Conservation (phyloP, 106 monocot species). For the Dendrobium nobile region DNA sequence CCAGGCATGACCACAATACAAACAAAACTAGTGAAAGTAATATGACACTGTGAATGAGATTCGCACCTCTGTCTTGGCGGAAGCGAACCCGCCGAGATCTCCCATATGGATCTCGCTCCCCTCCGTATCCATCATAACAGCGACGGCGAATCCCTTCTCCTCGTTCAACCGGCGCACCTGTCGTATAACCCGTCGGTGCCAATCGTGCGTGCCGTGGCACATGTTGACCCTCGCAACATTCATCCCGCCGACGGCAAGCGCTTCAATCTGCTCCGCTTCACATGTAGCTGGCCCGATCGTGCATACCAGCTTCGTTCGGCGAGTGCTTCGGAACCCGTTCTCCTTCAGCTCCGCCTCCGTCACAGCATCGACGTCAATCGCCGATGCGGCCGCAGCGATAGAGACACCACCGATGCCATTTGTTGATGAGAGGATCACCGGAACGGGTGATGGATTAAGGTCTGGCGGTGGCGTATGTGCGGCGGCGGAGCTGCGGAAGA, state of each 20-base stretch:
- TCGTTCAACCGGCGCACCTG: constrained; percentile 74
- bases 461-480: constrained; percentile 10
- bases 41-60: background rate
- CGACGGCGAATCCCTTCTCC: constrained; percentile 89
- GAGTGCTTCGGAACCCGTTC: constrained; percentile 82
- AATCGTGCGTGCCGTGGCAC: constrained; percentile 90
- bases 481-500: constrained; percentile 7
- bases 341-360: constrained; percentile 96
- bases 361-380: constrained; percentile 74
- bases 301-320: constrained; percentile 90
- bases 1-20: background rate
- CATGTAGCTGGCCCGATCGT: constrained; percentile 94
- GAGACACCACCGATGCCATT: constrained; percentile 14
- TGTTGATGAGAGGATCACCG: constrained; percentile 13
- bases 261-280: constrained; percentile 74
- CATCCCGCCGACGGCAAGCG: constrained; percentile 95
- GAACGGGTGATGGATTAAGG: background rate
- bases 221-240: constrained; percentile 95
- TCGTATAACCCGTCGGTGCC: constrained; percentile 80
- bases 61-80: constrained; percentile 63
- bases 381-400: background rate
- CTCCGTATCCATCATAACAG: constrained; percentile 88
- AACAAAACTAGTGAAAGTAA: background rate
- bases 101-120: constrained; percentile 91
- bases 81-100: constrained; percentile 49